Conservation (phyloP, 495 filamentous ascomycete species). For the Staphylotrichum longicolle region DNA sequence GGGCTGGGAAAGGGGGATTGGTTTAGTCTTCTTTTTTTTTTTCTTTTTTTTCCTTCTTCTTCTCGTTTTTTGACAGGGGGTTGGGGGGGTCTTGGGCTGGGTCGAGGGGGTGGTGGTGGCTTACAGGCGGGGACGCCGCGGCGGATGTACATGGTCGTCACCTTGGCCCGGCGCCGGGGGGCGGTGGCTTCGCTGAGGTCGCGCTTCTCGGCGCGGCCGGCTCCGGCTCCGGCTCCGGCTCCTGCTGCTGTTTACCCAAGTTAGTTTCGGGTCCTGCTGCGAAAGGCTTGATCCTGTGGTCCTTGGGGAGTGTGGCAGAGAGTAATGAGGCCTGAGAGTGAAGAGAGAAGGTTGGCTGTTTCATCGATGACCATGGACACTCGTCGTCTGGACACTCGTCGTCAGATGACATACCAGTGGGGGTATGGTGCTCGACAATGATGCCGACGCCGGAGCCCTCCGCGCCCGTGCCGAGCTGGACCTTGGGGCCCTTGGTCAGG, state of each 20-base stretch:
- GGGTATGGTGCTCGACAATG: slow-evolving; percentile 41
- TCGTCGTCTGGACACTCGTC: too few relatives aligned
- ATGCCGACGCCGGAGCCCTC: slow-evolving; percentile 51
- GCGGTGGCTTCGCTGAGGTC: slow-evolving; percentile 31
- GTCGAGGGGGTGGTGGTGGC: slow-evolving; percentile 17
- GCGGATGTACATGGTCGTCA: slow-evolving; percentile 52
- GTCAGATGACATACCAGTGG: slow-evolving; percentile 24
- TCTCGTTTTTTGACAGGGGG: not conserved
- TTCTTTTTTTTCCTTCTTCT: not conserved
- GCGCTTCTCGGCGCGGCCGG: slow-evolving; percentile 28
- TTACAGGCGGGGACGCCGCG: slow-evolving; percentile 46
- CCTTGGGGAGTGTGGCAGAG: too few relatives aligned
- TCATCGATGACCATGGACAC: too few relatives aligned
- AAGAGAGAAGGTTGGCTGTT: too few relatives aligned
- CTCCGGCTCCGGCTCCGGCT: slow-evolving; percentile 11
- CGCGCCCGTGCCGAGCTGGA: slow-evolving; percentile 48
- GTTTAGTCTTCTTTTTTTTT: slow-evolving; percentile 10
- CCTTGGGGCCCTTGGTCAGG: slow-evolving; percentile 44
- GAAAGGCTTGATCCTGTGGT: not conserved
- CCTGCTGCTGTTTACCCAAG: not conserved
- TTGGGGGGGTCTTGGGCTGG: slow-evolving; percentile 18
- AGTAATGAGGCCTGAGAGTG: too few relatives aligned
- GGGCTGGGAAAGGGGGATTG: slow-evolving; percentile 27
- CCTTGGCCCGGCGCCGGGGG: slow-evolving; percentile 41
- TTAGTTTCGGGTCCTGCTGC: not conserved